Evolutionary conservation across 305 asterid genomes (phyloP), one percentile per base, ranked within the genome.

Genomic region (Salvia sclarea): DNA sequence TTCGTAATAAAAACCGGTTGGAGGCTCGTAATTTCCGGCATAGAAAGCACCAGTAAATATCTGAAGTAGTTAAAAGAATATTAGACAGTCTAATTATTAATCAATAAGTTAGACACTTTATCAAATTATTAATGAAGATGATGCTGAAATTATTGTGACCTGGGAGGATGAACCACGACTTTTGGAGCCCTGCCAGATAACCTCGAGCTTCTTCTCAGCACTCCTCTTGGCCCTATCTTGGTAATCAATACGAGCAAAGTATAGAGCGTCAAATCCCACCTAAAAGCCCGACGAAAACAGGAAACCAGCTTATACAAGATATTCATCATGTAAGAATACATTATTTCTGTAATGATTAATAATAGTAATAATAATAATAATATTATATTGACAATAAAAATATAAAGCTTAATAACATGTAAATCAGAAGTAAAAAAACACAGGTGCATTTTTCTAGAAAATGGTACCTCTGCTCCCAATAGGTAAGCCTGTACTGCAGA

Each of bases 401-500:
- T n/a, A n/a, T n/a, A n/a, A n/a, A n/a, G n/a, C n/a, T n/a, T n/a
- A n/a, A n/a, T n/a, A n/a, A n/a, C n/a, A n/a, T n/a, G n/a, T n/a
- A n/a, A n/a, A n/a, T n/a, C n/a, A n/a, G n/a, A n/a, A n/a, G n/a
- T n/a, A n/a, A n/a, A n/a, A n/a, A n/a, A n/a, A n/a, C n/a, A n/a
- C n/a, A n/a, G n/a, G n/a, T n/a, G n/a, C n/a, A n/a, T n/a, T n/a
- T n/a, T n/a, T n/a, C n/a, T n/a, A n/a, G n/a, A n/a, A n/a, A n/a
- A n/a, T n/a, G n/a, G n/a, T n/a, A n/a, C n/a, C n/a, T n/a, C n/a
- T 54, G 99, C 88, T 60, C 98, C 99, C 75, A 95, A 76, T 68
- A 95, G 94, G 80, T 95, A 95, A 59, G 98, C 98, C 81, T 95
- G 99, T 40, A 91, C 96, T 45, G 99, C 98, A 30, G 99, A 89